phyloP scores from a whole-genome alignment of 1,284 basidiomycete species.

The Naganishia liquefaciens region DNA sequence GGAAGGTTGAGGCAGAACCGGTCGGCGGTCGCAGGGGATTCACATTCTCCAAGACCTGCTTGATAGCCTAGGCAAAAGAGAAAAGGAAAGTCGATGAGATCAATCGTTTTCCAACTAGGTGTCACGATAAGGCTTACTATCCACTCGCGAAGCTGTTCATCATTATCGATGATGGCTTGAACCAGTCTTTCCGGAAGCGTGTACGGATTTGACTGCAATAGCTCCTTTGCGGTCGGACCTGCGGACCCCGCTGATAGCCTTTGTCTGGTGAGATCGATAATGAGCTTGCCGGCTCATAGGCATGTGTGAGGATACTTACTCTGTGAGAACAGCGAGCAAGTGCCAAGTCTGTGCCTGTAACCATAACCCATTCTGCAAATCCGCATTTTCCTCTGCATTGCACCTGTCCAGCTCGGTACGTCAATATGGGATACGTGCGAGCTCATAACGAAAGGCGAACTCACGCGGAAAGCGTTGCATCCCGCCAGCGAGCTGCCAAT shows the following conservation, averaged over 20 bases:
- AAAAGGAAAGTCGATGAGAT: not conserved
- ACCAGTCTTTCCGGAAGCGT: conserved; percentile 18
- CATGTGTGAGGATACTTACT: conserved; percentile 5
- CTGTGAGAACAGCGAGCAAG: conserved; percentile 25
- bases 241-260: not conserved
- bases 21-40: conserved; percentile 11
- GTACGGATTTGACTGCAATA: conserved; percentile 23
- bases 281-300: not conserved
- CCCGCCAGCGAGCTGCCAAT: conserved; percentile 24
- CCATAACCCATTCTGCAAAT: conserved; percentile 24
- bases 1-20: conserved; percentile 9
- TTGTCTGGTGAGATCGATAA: not conserved
- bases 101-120: not conserved
- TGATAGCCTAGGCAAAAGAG: conserved; percentile 21
- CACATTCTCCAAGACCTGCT: conserved; percentile 26
- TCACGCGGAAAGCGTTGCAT: not conserved
- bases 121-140: conserved; percentile 5
- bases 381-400: conserved; percentile 12
- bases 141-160: conserved; percentile 28
- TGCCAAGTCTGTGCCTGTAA: conserved; percentile 34
- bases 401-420: not conserved
- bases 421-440: not conserved
- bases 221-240: not conserved
- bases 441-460: not conserved
- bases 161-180: conserved; percentile 25